phyloP scores from a whole-genome alignment of 495 filamentous ascomycete species.

The Geoglossum glabrum region DNA sequence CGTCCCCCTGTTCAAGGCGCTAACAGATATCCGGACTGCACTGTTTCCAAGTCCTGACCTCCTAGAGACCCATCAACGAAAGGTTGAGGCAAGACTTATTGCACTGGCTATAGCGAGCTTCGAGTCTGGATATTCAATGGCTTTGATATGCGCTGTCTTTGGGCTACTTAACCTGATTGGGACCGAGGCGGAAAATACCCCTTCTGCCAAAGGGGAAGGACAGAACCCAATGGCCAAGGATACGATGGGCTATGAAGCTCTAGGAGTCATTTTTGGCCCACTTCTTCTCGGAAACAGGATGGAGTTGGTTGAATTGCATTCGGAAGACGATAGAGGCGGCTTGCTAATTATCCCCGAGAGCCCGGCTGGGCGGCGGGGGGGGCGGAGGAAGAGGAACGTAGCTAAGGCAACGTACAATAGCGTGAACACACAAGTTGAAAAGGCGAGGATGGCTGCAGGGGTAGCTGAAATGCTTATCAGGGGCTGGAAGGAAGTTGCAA shows the following conservation, averaged over 20 bases:
- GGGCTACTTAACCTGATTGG: constrained; percentile 38
- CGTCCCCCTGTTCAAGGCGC: constrained; percentile 37
- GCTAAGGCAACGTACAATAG: constrained; percentile 12
- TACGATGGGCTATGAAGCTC: constrained; percentile 36
- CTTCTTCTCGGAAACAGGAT: constrained; percentile 38
- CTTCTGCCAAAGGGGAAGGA: constrained; percentile 10
- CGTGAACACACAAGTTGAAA: constrained; percentile 18
- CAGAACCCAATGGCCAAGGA: constrained; percentile 14
- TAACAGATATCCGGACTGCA: constrained; percentile 41
- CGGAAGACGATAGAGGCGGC: not conserved
- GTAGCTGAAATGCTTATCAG: constrained; percentile 38
- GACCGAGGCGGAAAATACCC: constrained; percentile 24
- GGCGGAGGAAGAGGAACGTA: constrained; percentile 17
- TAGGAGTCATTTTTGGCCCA: constrained; percentile 45
- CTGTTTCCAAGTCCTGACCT: constrained; percentile 29
- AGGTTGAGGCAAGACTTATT: constrained; percentile 37
- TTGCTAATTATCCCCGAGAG: not conserved
- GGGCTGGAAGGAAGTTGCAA: constrained; percentile 37
- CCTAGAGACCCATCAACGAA: constrained; percentile 7
- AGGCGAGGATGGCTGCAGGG: constrained; percentile 28
- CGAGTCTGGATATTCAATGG: constrained; percentile 33
- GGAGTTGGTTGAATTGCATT: constrained; percentile 20
- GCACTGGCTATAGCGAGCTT: constrained; percentile 39
- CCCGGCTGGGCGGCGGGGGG: constrained; percentile 7
- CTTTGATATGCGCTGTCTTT: constrained; percentile 45